Base-by-base conservation (phyloP, 225 moss, liverwort and hornwort species). In the Sphagnum contortum region DNA sequence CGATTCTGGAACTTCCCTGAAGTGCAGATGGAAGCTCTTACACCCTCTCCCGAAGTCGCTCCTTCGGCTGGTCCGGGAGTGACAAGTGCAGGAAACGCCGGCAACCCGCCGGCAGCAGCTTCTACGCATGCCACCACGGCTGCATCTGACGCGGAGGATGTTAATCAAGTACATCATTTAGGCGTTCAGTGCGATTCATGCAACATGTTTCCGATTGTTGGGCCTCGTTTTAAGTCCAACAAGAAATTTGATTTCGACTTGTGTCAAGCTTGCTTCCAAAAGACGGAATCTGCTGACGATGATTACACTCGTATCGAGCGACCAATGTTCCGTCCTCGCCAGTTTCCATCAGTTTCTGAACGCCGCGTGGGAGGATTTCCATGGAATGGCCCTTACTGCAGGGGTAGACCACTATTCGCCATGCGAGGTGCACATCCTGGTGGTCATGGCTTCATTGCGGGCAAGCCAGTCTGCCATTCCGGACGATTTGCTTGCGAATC, bases 161-260 rank as follows among this genome's bases (percentile, higher is more conserved):
- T 29, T 29, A 29, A 77, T 56, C 62, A 9, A 3, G 75, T 80
- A 9, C 72, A 70, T 65, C 84, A 84, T 55, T 70, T 69, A 5
- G 82, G 87, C 65, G 89, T 94, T 3, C 79, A 83, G 80, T 94
- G 94, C 51, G 94, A 94, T 68, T 71, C 57, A n/a, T 94, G 94
- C 69, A 67, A 65, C 63, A 79, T 83, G 83, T 55, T 57, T 9
- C 94, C 94, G 1, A 89, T 94, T 54, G 59, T 80, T 49, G 94
- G 94, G 52, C 59, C 74, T 64, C 89, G 94, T 63, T 94, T 87
- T 78, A 94, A 94, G 63, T 89, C 89, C 7, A 74, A 62, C 80
- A 93, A 90, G 74, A 81, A 87, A 62, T 69, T 77, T 64, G 89
- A 94, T 66, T 94, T 79, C 49, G 94, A 94, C 64, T 59, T 94